Conservation (phyloP, 2,329 filamentous ascomycete species). For the Verticillium nubilum region DNA sequence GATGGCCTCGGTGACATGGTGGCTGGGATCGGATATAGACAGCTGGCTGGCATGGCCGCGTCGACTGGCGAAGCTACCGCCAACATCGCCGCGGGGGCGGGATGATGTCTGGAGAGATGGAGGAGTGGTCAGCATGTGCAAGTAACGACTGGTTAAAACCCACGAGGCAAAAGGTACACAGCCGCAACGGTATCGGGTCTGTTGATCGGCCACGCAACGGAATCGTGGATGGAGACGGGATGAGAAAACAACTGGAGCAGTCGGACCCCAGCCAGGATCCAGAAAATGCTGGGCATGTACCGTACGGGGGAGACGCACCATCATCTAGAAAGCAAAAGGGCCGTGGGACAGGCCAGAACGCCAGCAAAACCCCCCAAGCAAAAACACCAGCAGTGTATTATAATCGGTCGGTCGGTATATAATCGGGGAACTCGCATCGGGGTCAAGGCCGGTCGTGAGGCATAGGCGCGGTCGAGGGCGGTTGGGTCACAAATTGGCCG, state of each 20-base stretch:
- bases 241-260: neutral
- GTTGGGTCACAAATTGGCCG: neutral
- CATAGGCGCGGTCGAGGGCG: slow-evolving; percentile 8
- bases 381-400: slow-evolving; percentile 1
- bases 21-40: slow-evolving; percentile 78
- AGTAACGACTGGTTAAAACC: slow-evolving; percentile 6
- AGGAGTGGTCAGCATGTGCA: slow-evolving; percentile 15
- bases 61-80: slow-evolving; percentile 51
- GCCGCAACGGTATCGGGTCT: slow-evolving; percentile 7
- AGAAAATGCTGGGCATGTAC: neutral
- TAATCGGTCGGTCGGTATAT: slow-evolving; percentile 4
- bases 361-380: slow-evolving; percentile 20
- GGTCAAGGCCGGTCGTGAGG: slow-evolving; percentile 2
- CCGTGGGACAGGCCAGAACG: slow-evolving; percentile 27
- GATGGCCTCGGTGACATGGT: slow-evolving; percentile 93
- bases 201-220: neutral
- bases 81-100: slow-evolving; percentile 48
- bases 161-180: slow-evolving; percentile 8
- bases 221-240: neutral
- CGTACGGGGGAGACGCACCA: slow-evolving; percentile 33
- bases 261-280: neutral
- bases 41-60: slow-evolving; percentile 54
- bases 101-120: slow-evolving; percentile 45
- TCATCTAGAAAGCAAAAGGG: slow-evolving; percentile 33
- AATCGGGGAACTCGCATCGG: slow-evolving; percentile 11